These are phyloP conservation scores for Chlamydomonas sp. DNA, from an alignment of 139 green algal species.

Conservation along the genomic window DNA sequence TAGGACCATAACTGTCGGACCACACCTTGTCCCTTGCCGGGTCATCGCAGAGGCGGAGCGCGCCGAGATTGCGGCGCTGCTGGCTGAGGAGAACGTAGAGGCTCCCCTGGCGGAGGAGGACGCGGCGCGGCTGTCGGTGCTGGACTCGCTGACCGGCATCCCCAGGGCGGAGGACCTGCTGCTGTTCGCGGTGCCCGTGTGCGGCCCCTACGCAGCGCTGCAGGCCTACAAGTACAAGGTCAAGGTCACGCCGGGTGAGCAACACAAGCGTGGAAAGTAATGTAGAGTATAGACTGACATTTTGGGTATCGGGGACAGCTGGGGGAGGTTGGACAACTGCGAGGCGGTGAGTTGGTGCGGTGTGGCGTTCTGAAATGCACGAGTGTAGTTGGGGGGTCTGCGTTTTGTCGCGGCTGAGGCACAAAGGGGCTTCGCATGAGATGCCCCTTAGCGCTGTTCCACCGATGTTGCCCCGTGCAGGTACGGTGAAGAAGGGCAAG, in stretches of 20 bases:
- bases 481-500: constrained; percentile 93
- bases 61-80: constrained; percentile 61
- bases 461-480: constrained; percentile 48
- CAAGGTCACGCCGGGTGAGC: constrained; percentile 63
- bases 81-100: constrained; percentile 69
- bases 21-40: no score
- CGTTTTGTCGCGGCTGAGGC: no score
- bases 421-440: no score
- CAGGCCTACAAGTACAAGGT: constrained; percentile 87
- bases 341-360: no score
- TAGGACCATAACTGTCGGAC: no score
- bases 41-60: constrained; percentile 15
- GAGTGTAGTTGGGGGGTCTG: no score
- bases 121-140: constrained; percentile 52
- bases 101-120: constrained; percentile 57
- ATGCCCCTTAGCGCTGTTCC: background rate
- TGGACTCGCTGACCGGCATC: constrained; percentile 80
- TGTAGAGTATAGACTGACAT: no score
- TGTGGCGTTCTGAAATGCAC: no score
- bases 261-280: no score
- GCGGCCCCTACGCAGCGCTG: constrained; percentile 83
- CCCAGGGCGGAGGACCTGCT: constrained; percentile 86
- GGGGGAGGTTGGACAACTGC: no score
- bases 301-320: no score
- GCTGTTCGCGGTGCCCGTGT: constrained; percentile 91